These are phyloP conservation scores for Amauroascus niger DNA, from an alignment of 2,329 filamentous ascomycete genomes.

Conservation along the genomic window DNA sequence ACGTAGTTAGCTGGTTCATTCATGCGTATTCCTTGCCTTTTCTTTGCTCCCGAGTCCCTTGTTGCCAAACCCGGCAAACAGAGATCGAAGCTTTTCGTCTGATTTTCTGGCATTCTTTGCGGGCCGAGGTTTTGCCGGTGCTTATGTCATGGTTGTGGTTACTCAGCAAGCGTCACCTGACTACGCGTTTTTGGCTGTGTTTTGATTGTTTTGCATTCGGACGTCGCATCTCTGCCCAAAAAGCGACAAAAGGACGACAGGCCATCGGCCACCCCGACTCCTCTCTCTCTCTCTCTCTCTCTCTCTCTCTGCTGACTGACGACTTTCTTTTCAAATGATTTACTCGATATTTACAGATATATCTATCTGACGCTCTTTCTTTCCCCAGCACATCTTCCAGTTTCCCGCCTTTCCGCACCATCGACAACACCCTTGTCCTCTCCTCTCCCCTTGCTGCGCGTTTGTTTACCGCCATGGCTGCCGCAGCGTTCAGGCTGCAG, in stretches of 20 bases:
- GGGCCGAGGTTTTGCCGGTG: background rate
- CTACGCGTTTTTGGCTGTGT: constrained; percentile 4
- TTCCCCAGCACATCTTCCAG: background rate
- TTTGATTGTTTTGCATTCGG: background rate
- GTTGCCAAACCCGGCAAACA: too few species aligned
- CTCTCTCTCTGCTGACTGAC: too few species aligned
- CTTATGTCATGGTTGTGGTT: background rate
- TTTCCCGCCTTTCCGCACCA: background rate
- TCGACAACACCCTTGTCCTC: background rate
- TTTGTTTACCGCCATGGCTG: constrained; percentile 26
- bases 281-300: too few species aligned
- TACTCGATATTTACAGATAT: too few species aligned
- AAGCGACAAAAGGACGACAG: background rate
- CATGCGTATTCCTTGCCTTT: too few species aligned
- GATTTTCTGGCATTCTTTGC: too few species aligned
- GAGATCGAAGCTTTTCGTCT: too few species aligned
- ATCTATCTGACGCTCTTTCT: too few species aligned
- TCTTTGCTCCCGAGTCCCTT: too few species aligned
- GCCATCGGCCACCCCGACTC: too few species aligned
- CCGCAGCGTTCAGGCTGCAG: constrained; percentile 31
- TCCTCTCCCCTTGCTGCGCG: background rate
- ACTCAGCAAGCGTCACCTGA: background rate
- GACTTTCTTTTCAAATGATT: too few species aligned
- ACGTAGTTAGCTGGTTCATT: too few species aligned
- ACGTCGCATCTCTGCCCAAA: background rate